phyloP scores from a whole-genome alignment of 306 rosid species.

The Medicago lupulina region DNA sequence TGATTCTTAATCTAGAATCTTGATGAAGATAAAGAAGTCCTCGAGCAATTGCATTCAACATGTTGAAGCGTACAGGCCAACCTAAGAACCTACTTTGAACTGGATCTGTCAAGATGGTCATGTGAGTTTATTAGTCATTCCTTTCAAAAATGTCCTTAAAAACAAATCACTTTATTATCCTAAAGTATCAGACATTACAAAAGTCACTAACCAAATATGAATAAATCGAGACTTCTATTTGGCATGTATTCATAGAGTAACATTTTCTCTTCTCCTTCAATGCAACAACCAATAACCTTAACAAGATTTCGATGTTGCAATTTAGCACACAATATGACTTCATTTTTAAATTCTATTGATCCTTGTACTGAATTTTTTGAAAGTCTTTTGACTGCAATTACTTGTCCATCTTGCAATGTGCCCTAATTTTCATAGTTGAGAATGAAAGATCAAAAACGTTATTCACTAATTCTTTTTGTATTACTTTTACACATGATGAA shows the following conservation, averaged over 20 bases:
- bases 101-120: background rate
- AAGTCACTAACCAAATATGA: conserved; percentile 23
- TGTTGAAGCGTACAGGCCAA: background rate
- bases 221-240: background rate
- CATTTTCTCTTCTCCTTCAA: background rate
- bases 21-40: conserved; percentile 36
- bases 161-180: no score
- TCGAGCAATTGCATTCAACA: background rate
- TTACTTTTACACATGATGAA: no score
- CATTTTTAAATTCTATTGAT: background rate
- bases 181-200: background rate
- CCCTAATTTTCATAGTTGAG: background rate
- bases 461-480: background rate
- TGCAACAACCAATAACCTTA: conserved; percentile 7
- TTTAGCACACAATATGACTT: background rate
- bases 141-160: background rate
- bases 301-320: conserved; percentile 7
- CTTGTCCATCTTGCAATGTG: background rate
- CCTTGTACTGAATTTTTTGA: background rate
- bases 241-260: background rate
- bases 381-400: background rate
- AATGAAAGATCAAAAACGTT: background rate
- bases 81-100: background rate
- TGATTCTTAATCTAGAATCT: conserved; percentile 10
- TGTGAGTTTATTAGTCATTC: background rate